Conservation (phyloP, 2,329 filamentous ascomycete species). For the Colletotrichum higginsianum region DNA sequence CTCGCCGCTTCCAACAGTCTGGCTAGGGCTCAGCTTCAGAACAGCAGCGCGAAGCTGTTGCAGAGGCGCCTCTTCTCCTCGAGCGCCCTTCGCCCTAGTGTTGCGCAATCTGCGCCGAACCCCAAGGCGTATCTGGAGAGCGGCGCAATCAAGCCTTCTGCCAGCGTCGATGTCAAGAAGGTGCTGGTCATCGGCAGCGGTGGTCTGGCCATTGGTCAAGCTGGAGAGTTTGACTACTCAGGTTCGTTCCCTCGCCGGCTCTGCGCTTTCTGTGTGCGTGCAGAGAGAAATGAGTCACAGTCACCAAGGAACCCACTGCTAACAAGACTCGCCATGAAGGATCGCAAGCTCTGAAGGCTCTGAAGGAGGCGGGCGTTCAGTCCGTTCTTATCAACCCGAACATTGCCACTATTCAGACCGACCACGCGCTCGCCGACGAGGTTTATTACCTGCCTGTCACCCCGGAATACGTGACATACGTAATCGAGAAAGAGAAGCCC, state of each 20-base stretch:
- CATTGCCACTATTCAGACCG: slow-evolving; percentile 98
- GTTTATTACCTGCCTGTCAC: slow-evolving; percentile 99
- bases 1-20: slow-evolving; percentile 52
- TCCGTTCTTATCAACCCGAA: slow-evolving; percentile 98
- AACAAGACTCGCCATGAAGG: slow-evolving; percentile 66
- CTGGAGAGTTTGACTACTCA: slow-evolving; percentile 98
- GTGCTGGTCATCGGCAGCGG: slow-evolving; percentile 96
- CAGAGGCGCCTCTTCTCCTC: slow-evolving; percentile 66
- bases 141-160: slow-evolving; percentile 84
- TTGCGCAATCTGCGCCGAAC: slow-evolving; percentile 79
- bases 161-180: slow-evolving; percentile 93
- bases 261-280: slow-evolving; percentile 1
- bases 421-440: slow-evolving; percentile 95
- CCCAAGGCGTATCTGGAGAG: slow-evolving; percentile 91
- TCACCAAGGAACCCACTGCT: slow-evolving; percentile 17
- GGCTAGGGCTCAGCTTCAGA: slow-evolving; percentile 52
- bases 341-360: slow-evolving; percentile 94
- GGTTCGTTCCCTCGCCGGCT: slow-evolving; percentile 70
- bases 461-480: slow-evolving; percentile 96
- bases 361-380: slow-evolving; percentile 93
- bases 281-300: slow-evolving; percentile 37
- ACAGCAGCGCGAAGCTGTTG: slow-evolving; percentile 49
- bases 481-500: slow-evolving; percentile 95
- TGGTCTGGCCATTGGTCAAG: slow-evolving; percentile 96
- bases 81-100: slow-evolving; percentile 59